Evolutionary conservation across 2,329 filamentous ascomycete species (phyloP).

Genomic region (Aspergillus spinulosporus): DNA sequence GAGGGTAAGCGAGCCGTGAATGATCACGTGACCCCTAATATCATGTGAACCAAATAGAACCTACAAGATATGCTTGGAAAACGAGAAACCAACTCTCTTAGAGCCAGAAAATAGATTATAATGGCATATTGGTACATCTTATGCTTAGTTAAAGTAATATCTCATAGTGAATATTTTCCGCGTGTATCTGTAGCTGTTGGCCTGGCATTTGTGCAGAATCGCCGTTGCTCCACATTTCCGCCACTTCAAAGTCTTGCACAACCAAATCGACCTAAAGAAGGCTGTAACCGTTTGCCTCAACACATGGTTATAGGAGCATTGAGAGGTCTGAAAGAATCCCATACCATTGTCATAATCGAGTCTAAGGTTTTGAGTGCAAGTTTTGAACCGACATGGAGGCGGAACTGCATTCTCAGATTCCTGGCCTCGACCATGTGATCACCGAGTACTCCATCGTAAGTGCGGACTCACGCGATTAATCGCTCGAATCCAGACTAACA

Average conservation of each 20-base stretch:
- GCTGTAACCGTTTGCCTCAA: background rate
- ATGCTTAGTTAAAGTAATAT: too few relatives aligned
- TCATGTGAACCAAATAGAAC: too few relatives aligned
- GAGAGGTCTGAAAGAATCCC: background rate
- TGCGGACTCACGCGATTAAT: conserved; percentile 10
- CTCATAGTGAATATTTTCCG: too few relatives aligned
- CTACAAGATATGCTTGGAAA: too few relatives aligned
- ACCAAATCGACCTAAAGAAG: background rate
- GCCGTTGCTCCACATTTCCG: conserved; percentile 9
- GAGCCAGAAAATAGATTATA: too few relatives aligned
- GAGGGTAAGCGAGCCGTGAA: too few relatives aligned
- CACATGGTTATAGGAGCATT: background rate
- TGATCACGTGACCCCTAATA: too few relatives aligned
- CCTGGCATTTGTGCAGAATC: background rate
- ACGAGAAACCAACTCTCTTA: too few relatives aligned
- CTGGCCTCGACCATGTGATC: conserved; percentile 82
- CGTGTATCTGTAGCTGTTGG: background rate
- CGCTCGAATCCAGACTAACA: conserved; percentile 5
- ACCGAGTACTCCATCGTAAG: conserved; percentile 80
- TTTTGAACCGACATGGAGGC: conserved; percentile 68
- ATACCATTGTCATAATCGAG: background rate
- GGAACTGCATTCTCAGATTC: conserved; percentile 80
- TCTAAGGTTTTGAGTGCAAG: background rate
- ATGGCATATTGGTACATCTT: too few relatives aligned
- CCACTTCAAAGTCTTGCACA: conserved; percentile 13